phyloP scores from a whole-genome alignment of 2,329 filamentous ascomycete species.

The Talaromyces albobiverticillius region DNA sequence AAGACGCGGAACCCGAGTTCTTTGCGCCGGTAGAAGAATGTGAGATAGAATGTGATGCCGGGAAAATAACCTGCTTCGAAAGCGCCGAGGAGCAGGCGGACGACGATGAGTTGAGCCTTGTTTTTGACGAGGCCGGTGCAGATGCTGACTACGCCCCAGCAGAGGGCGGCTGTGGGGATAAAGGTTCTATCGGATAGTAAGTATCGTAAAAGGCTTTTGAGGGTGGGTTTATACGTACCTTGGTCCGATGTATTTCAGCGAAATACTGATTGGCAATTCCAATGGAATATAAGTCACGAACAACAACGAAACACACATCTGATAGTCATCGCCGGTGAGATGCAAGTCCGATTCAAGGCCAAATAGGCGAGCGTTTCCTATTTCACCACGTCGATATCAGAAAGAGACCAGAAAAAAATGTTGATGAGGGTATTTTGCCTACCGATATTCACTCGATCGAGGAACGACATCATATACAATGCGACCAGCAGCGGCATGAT shows the following conservation, averaged over 20 bases:
- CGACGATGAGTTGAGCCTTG: constrained; percentile 8
- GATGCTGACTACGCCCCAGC: neutral
- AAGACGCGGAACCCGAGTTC: constrained; percentile 31
- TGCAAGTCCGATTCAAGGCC: neutral
- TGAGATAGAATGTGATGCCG: constrained; percentile 33
- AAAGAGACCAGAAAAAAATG: too few species aligned
- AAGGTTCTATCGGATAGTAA: too few species aligned
- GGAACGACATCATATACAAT: too few species aligned
- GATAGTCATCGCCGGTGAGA: neutral
- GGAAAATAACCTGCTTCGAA: constrained; percentile 19
- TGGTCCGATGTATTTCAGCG: too few species aligned
- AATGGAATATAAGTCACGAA: neutral
- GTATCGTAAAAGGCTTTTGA: too few species aligned
- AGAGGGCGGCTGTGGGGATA: too few species aligned
- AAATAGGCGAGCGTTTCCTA: neutral
- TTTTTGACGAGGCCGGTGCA: neutral
- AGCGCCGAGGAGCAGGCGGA: constrained; percentile 19
- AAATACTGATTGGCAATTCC: too few species aligned
- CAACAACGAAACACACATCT: neutral
- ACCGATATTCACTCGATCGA: too few species aligned
- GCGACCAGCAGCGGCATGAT: too few species aligned
- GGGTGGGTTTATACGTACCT: too few species aligned
- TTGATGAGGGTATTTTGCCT: too few species aligned
- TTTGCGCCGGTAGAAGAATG: constrained; percentile 34
- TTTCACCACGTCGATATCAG: too few species aligned